These are phyloP conservation scores for Sparassis latifolia DNA, from an alignment of 1,284 basidiomycete genomes.

Conservation along the genomic window DNA sequence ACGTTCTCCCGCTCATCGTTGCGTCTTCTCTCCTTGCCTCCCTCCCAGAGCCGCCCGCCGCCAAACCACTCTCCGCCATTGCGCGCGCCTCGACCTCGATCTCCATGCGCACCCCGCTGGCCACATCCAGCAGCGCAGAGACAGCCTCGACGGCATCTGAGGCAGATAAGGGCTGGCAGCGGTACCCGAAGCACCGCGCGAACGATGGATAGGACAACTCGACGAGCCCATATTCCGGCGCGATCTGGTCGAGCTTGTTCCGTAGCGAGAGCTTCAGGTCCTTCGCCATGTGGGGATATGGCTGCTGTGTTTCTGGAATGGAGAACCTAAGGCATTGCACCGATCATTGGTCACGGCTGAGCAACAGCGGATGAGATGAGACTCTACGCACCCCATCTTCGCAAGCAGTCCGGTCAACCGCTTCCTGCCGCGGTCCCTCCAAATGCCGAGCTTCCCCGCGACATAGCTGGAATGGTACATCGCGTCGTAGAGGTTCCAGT, in stretches of 20 bases:
- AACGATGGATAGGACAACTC: slow-evolving; percentile 94
- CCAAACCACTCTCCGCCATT: slow-evolving; percentile 92
- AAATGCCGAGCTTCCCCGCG: slow-evolving; percentile 90
- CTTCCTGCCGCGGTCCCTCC: slow-evolving; percentile 91
- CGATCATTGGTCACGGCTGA: not conserved
- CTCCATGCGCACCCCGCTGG: slow-evolving; percentile 84
- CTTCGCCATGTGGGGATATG: slow-evolving; percentile 94
- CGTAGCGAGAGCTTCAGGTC: slow-evolving; percentile 84
- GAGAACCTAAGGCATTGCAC: slow-evolving; percentile 61
- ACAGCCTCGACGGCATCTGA: slow-evolving; percentile 92
- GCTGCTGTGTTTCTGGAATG: slow-evolving; percentile 88
- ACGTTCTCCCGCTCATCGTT: slow-evolving; percentile 40
- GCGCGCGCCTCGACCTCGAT: slow-evolving; percentile 76
- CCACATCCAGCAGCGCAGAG: slow-evolving; percentile 84
- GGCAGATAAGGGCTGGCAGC: slow-evolving; percentile 81
- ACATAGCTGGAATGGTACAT: slow-evolving; percentile 99
- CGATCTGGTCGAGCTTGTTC: slow-evolving; percentile 81
- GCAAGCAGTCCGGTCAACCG: slow-evolving; percentile 88
- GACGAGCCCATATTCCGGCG: slow-evolving; percentile 95
- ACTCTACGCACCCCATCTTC: slow-evolving; percentile 86
- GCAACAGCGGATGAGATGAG: not conserved
- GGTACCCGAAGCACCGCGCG: slow-evolving; percentile 86
- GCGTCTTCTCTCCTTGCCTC: slow-evolving; percentile 37
- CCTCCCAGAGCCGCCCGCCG: slow-evolving; percentile 65
- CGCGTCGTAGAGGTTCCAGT: slow-evolving; percentile 96